Evolutionary conservation across 768 basidiomycete genomes (phyloP).

Genomic region (Tephrocybe sp.): DNA sequence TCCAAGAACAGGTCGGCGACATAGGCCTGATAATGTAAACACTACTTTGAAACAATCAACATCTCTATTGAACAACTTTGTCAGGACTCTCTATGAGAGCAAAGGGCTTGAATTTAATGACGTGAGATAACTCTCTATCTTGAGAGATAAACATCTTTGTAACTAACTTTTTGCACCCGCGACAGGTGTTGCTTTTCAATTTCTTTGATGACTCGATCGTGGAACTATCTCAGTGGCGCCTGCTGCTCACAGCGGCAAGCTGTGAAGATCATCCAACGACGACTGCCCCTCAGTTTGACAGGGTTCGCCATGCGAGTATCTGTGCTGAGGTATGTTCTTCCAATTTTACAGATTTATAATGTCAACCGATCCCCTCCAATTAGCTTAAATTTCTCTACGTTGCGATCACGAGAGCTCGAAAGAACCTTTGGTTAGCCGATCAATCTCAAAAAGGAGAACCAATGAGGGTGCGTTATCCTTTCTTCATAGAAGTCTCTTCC

Average conservation of each 20-base stretch:
- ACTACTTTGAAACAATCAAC: not conserved
- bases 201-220: conserved; percentile 67
- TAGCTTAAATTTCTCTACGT: conserved; percentile 71
- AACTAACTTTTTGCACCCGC: not conserved
- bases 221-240: conserved; percentile 54
- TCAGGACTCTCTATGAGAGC: conserved; percentile 57
- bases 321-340: conserved; percentile 50
- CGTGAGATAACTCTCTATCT: conserved; percentile 27
- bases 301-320: conserved; percentile 47
- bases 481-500: not conserved
- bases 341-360: not conserved
- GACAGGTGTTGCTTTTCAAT: conserved; percentile 68
- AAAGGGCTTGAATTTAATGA: conserved; percentile 70
- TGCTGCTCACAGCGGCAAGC: conserved; percentile 46
- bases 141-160: not conserved
- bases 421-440: conserved; percentile 71
- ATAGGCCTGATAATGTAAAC: conserved; percentile 57
- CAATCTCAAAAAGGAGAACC: conserved; percentile 52
- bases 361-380: not conserved
- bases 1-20: conserved; percentile 52
- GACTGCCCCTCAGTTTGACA: conserved; percentile 47
- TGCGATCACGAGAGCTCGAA: conserved; percentile 66
- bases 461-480: conserved; percentile 45
- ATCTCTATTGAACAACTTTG: not conserved
- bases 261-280: conserved; percentile 9